These are phyloP conservation scores for Ceratocystis albifundus DNA, from an alignment of 2,329 filamentous ascomycete genomes.

Conservation along the genomic window DNA sequence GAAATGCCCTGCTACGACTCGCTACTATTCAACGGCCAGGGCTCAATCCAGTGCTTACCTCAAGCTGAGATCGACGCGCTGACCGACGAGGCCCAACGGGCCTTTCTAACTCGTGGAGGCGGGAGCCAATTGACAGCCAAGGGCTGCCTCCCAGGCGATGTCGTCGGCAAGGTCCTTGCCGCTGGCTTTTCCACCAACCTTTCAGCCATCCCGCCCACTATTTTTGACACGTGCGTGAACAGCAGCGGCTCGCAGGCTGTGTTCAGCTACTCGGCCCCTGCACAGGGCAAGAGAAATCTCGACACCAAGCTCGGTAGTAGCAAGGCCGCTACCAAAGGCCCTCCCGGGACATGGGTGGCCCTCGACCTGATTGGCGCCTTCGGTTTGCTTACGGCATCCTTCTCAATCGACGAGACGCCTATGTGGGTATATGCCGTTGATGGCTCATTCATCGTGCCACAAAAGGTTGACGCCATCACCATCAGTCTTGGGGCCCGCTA, in stretches of 20 bases:
- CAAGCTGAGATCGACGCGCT: conserved; percentile 35
- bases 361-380: conserved; percentile 45
- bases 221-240: conserved; percentile 39
- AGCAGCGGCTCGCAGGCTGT: conserved; percentile 35
- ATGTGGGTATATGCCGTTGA: conserved; percentile 46
- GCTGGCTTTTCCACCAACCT: conserved; percentile 18
- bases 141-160: conserved; percentile 28
- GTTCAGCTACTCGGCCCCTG: conserved; percentile 33
- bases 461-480: conserved; percentile 37
- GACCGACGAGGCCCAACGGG: conserved; percentile 29
- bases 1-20: conserved; percentile 49
- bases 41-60: conserved; percentile 41
- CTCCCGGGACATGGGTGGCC: conserved; percentile 38
- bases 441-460: conserved; percentile 43
- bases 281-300: not conserved
- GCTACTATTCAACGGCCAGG: conserved; percentile 51
- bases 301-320: not conserved
- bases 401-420: conserved; percentile 42
- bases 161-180: conserved; percentile 17
- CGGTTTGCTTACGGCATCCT: conserved; percentile 35
- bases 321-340: not conserved
- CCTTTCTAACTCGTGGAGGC: conserved; percentile 27
- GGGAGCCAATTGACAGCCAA: conserved; percentile 34
- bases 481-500: conserved; percentile 44
- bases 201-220: conserved; percentile 32